phyloP scores from a whole-genome alignment of 1,139 yeast species.

The Candida glucosophila region DNA sequence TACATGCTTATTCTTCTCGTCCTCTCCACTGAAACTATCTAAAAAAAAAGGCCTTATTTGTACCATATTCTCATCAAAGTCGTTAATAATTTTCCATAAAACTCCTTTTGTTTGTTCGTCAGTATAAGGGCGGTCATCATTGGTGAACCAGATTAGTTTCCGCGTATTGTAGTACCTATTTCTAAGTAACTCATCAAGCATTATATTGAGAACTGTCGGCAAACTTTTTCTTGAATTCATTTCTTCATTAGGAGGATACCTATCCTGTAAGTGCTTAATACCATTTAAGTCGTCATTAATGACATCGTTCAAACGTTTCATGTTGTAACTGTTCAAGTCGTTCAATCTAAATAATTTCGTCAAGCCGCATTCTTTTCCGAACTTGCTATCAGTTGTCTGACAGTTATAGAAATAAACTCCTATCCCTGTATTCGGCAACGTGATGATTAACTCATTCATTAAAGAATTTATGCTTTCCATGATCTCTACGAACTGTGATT shows the following conservation, averaged over 20 bases:
- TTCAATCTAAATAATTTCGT: conserved; percentile 25
- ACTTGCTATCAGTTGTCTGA: conserved; percentile 16
- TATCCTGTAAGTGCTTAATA: conserved; percentile 9
- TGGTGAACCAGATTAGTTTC: conserved; percentile 36
- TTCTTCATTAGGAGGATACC: conserved; percentile 10
- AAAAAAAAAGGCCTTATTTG: conserved; percentile 61
- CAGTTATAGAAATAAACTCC: conserved; percentile 60
- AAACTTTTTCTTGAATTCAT: conserved; percentile 29
- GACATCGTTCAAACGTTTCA: conserved; percentile 29
- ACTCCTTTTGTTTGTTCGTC: conserved; percentile 21
- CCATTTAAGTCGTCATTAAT: conserved; percentile 20
- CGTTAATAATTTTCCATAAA: conserved; percentile 53
- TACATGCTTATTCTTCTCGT: conserved; percentile 9
- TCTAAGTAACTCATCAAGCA: conserved; percentile 26
- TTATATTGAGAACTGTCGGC: conserved; percentile 21
- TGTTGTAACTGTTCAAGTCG: conserved; percentile 29
- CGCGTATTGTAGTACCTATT: conserved; percentile 24
- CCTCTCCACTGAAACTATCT: conserved; percentile 11
- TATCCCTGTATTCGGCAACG: conserved; percentile 55
- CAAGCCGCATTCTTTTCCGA: conserved; percentile 20
- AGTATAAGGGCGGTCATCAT: conserved; percentile 29
- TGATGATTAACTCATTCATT: conserved; percentile 49
- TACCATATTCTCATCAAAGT: conserved; percentile 44
- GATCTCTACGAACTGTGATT: conserved; percentile 42
- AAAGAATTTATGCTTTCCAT: conserved; percentile 45